These are phyloP conservation scores for Neurospora sp. DNA, from an alignment of 495 filamentous ascomycete genomes.

Conservation along the genomic window DNA sequence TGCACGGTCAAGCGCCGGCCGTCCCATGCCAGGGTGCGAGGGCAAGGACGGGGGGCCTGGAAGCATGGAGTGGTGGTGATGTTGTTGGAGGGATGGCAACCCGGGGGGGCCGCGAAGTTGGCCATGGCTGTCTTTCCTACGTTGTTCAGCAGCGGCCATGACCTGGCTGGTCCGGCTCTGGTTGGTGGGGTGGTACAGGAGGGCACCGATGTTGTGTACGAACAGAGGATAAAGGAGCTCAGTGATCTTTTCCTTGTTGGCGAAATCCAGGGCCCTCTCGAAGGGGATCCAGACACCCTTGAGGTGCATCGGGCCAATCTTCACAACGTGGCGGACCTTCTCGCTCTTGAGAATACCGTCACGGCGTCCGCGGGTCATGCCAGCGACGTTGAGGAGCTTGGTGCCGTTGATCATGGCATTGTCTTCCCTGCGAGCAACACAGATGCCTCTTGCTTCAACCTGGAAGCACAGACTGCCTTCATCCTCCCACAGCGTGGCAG, in stretches of 20 bases:
- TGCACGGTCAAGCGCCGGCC: constrained; percentile 69
- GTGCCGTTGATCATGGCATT: constrained; percentile 99
- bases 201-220: constrained; percentile 90
- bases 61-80: constrained; percentile 74
- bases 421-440: constrained; percentile 90
- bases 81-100: constrained; percentile 61
- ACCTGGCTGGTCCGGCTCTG: constrained; percentile 70
- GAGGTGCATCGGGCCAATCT: constrained; percentile 97
- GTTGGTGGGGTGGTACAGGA: constrained; percentile 92
- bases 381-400: constrained; percentile 91
- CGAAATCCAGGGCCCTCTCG: constrained; percentile 91
- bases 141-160: constrained; percentile 70
- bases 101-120: constrained; percentile 35
- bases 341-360: constrained; percentile 98
- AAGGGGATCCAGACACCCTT: constrained; percentile 99
- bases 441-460: constrained; percentile 92
- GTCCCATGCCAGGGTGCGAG: constrained; percentile 56
- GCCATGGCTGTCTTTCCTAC: constrained; percentile 53
- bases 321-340: constrained; percentile 92
- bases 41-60: constrained; percentile 61
- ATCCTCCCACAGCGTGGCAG: constrained; percentile 96
- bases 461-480: constrained; percentile 97
- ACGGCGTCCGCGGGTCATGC: constrained; percentile 91
- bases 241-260: constrained; percentile 99
- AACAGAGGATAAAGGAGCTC: constrained; percentile 92